phyloP scores from a whole-genome alignment of 768 basidiomycete genomes.

The Trametes cubensis region DNA sequence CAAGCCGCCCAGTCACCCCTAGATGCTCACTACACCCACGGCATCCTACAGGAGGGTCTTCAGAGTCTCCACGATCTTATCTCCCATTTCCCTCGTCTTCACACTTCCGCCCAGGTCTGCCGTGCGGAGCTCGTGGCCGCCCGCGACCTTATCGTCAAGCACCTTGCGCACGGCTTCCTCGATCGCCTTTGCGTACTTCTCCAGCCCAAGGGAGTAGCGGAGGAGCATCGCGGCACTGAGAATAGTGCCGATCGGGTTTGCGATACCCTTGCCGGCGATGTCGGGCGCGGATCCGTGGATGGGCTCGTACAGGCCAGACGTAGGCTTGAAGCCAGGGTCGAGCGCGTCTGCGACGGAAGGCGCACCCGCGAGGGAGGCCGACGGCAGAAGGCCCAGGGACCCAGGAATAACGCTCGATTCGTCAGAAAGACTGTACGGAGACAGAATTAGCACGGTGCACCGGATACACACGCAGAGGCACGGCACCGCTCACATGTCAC shows the following conservation, averaged over 20 bases:
- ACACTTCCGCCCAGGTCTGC: slow-evolving; percentile 84
- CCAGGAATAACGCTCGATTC: slow-evolving; percentile 97
- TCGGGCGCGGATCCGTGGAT: slow-evolving; percentile 98
- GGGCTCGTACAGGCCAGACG: slow-evolving; percentile 92
- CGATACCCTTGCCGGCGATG: slow-evolving; percentile 85
- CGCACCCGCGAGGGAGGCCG: slow-evolving; percentile 92
- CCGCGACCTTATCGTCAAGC: slow-evolving; percentile 67
- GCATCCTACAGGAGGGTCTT: slow-evolving; percentile 52
- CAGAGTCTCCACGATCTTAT: slow-evolving; percentile 76
- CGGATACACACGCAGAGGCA: background rate
- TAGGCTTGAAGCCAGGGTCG: slow-evolving; percentile 67
- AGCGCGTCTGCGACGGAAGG: slow-evolving; percentile 53
- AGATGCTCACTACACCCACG: background rate
- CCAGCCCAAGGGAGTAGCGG: slow-evolving; percentile 91
- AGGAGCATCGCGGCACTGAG: slow-evolving; percentile 96
- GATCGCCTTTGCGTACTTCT: slow-evolving; percentile 80
- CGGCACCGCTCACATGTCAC: slow-evolving; percentile 82
- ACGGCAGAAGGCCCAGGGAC: slow-evolving; percentile 93
- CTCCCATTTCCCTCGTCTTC: slow-evolving; percentile 79
- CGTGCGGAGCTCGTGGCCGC: slow-evolving; percentile 80
- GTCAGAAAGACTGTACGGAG: slow-evolving; percentile 76
- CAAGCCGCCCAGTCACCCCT: too few species aligned
- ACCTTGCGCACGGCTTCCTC: slow-evolving; percentile 91
- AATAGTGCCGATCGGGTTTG: slow-evolving; percentile 96
- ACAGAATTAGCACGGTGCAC: background rate